Conservation (phyloP, 164 flowering plant genomes). For the Taxillus chinensis region DNA sequence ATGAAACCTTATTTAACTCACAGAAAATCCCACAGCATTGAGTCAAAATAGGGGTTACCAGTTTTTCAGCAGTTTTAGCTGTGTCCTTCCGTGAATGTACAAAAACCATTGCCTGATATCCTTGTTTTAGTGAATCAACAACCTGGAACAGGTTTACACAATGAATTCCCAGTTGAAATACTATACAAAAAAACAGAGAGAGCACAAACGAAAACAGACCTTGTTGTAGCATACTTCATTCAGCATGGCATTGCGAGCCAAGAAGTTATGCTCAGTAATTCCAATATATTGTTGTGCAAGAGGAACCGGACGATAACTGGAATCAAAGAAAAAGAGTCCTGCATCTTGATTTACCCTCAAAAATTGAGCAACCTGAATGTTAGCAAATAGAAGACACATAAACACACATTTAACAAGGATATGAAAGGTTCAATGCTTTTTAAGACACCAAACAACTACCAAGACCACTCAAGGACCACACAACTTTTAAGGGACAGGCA, state of each 20-base stretch:
- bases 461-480: no score
- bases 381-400: background rate
- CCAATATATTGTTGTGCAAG: constrained; percentile 98
- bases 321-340: constrained; percentile 93
- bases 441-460: no score
- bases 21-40: background rate
- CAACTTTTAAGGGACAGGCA: no score
- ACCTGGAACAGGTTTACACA: constrained; percentile 34
- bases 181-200: constrained; percentile 1
- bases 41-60: constrained; percentile 38
- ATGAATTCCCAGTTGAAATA: background rate
- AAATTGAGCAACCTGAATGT: constrained; percentile 81
- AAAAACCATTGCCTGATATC: constrained; percentile 96
- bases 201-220: constrained; percentile 26
- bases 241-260: constrained; percentile 63
- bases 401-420: background rate
- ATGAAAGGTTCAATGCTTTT: no score
- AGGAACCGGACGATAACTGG: constrained; percentile 98
- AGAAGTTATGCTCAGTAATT: constrained; percentile 77
- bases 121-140: constrained; percentile 76
- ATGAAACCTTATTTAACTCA: background rate
- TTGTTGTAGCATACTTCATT: constrained; percentile 88
- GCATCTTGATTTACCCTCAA: constrained; percentile 85
- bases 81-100: constrained; percentile 98
- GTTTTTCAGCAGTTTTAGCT: constrained; percentile 75